A percentile compares a stretch with the other conserved stretches of the same genome.
Conservation (phyloP, 169 alveolate species). For the Eimeria falciformis region DNA sequence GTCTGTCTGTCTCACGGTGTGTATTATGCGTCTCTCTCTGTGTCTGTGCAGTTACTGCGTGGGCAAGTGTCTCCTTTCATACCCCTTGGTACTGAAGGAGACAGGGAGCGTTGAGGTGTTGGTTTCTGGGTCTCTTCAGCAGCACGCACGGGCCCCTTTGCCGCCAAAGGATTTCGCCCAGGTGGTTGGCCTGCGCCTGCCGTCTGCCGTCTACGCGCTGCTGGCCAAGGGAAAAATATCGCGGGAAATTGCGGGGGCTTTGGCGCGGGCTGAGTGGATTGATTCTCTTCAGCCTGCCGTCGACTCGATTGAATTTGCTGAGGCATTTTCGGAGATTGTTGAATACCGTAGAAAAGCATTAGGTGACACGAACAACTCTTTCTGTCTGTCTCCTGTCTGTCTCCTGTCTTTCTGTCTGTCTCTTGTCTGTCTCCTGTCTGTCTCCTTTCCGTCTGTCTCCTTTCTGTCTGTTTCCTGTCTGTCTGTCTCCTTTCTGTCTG, state of each 20-base stretch:
- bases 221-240: constrained; percentile 17
- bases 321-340: constrained; percentile 5
- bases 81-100: not conserved
- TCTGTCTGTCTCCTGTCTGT: not conserved
- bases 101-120: not conserved
- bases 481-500: not conserved
- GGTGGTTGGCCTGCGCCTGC: constrained; percentile 57
- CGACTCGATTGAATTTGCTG: not conserved
- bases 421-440: not conserved
- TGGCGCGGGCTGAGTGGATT: not conserved
- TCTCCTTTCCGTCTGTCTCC: not conserved
- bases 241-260: constrained; percentile 23
- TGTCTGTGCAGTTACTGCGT: not conserved
- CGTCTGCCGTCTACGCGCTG: constrained; percentile 14
- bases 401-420: not conserved
- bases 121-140: not conserved
- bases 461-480: not conserved
- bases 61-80: not conserved
- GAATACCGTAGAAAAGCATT: constrained; percentile 14
- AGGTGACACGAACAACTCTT: not conserved
- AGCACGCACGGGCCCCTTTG: not conserved
- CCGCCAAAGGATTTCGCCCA: constrained; percentile 29
- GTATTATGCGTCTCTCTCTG: not conserved
- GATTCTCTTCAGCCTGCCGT: not conserved
- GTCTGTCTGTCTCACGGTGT: not conserved